Percentiles rank a stretch among this genome's conserved stretches.
phyloP scores from a whole-genome alignment of 2,329 filamentous ascomycete genomes.

The Microdochium trichocladiopsis region DNA sequence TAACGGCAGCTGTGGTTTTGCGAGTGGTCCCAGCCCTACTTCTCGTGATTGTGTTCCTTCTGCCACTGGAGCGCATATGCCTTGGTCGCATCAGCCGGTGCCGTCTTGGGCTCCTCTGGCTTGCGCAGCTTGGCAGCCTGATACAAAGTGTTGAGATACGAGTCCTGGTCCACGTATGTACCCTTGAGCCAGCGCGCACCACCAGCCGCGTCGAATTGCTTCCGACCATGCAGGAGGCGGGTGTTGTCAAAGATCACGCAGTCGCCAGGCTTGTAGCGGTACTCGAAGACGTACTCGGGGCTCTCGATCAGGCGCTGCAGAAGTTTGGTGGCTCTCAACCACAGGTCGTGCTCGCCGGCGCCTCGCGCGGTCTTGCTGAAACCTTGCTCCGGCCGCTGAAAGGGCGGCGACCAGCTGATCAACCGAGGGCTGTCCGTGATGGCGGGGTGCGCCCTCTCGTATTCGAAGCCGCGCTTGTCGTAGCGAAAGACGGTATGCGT shows the following conservation, averaged over 20 bases:
- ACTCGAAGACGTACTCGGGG: slow-evolving; percentile 54
- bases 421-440: slow-evolving; percentile 24
- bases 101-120: not conserved
- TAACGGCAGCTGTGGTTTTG: too few species aligned
- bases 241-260: slow-evolving; percentile 92
- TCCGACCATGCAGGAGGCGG: slow-evolving; percentile 76
- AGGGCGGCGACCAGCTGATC: slow-evolving; percentile 71
- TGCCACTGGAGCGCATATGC: not conserved
- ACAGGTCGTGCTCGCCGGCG: slow-evolving; percentile 16
- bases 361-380: not conserved
- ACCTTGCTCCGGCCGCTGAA: slow-evolving; percentile 48
- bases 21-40: too few species aligned
- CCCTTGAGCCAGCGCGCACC: slow-evolving; percentile 80
- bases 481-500: slow-evolving; percentile 52
- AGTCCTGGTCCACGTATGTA: slow-evolving; percentile 59
- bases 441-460: slow-evolving; percentile 51
- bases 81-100: not conserved
- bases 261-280: slow-evolving; percentile 71
- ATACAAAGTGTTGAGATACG: slow-evolving; percentile 10
- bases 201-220: slow-evolving; percentile 59
- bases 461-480: slow-evolving; percentile 54
- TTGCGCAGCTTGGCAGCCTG: not conserved
- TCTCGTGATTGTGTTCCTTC: too few species aligned
- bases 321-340: slow-evolving; percentile 39
- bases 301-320: slow-evolving; percentile 57